A percentile compares a stretch with the other conserved stretches of the same genome.
phyloP scores from a whole-genome alignment of 257 asterid genomes.

The Solanum chaucha region DNA sequence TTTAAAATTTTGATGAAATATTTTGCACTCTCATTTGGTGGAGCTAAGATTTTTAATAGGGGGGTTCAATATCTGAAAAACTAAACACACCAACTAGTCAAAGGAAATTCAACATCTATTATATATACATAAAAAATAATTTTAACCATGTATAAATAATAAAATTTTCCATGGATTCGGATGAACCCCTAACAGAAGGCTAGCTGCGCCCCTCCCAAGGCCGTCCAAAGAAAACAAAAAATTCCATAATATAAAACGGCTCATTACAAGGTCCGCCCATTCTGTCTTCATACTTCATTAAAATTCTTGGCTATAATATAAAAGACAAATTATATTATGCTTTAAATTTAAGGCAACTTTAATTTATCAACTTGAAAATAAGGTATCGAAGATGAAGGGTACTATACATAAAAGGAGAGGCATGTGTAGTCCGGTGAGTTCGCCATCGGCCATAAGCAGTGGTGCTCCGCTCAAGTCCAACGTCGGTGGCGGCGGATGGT shows the following conservation, averaged over 20 bases:
- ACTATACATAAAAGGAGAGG: background rate
- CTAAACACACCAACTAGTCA: no score
- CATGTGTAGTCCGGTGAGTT: background rate
- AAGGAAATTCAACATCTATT: no score
- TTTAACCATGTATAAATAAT: no score
- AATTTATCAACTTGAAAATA: background rate
- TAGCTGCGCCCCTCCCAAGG: background rate
- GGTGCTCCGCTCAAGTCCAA: background rate
- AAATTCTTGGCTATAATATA: background rate
- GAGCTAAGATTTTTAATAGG: no score
- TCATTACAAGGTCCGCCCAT: conserved; percentile 37
- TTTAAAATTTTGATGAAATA: background rate
- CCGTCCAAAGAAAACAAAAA: background rate
- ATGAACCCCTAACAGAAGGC: no score
- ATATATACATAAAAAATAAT: no score
- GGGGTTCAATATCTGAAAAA: no score
- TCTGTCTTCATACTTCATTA: background rate
- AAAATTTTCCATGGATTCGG: no score
- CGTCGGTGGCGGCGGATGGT: background rate
- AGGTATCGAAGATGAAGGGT: background rate
- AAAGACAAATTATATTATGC: background rate
- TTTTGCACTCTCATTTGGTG: background rate
- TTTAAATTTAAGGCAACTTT: background rate
- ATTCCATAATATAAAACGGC: background rate
- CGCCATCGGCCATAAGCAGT: background rate